phyloP scores from a whole-genome alignment of 1,284 basidiomycete genomes.

The Microbotryum violaceum region DNA sequence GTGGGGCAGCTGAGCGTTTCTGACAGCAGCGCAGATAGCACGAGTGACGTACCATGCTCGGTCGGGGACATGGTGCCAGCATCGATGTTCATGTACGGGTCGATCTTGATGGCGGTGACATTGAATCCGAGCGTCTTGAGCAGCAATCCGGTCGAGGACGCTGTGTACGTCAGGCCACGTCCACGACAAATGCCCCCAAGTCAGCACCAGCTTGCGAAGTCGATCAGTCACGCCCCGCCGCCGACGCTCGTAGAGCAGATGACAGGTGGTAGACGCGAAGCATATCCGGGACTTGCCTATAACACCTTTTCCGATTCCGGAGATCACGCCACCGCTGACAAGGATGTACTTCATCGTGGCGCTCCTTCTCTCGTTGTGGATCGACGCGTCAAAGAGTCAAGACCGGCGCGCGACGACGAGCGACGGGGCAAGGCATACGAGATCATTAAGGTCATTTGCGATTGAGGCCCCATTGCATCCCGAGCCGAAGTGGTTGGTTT shows the following conservation, averaged over 20 bases:
- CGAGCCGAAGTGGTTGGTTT: too few species aligned
- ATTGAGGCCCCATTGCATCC: too few species aligned
- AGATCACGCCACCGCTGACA: slow-evolving; percentile 43
- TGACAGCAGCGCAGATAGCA: background rate
- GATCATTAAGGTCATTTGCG: too few species aligned
- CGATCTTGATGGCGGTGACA: slow-evolving; percentile 98
- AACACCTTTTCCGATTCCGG: slow-evolving; percentile 46
- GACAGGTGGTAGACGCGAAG: background rate
- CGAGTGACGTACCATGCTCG: slow-evolving; percentile 70
- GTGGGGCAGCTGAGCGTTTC: too few species aligned
- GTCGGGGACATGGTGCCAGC: slow-evolving; percentile 98
- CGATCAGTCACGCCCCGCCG: too few species aligned
- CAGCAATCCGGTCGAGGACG: slow-evolving; percentile 92
- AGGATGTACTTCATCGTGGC: slow-evolving; percentile 43
- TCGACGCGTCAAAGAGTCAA: too few species aligned
- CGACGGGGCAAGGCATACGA: too few species aligned
- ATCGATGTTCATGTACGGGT: slow-evolving; percentile 99
- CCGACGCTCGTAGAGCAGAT: too few species aligned
- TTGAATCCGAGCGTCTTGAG: slow-evolving; percentile 92
- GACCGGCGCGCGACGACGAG: too few species aligned
- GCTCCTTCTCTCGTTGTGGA: background rate
- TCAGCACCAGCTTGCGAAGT: too few species aligned
- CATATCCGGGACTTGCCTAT: slow-evolving; percentile 35
- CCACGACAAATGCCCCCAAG: too few species aligned
- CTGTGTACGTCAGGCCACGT: slow-evolving; percentile 38